phyloP scores from a whole-genome alignment of 179 eudicot genomes.

The Heliamphora pulchella region DNA sequence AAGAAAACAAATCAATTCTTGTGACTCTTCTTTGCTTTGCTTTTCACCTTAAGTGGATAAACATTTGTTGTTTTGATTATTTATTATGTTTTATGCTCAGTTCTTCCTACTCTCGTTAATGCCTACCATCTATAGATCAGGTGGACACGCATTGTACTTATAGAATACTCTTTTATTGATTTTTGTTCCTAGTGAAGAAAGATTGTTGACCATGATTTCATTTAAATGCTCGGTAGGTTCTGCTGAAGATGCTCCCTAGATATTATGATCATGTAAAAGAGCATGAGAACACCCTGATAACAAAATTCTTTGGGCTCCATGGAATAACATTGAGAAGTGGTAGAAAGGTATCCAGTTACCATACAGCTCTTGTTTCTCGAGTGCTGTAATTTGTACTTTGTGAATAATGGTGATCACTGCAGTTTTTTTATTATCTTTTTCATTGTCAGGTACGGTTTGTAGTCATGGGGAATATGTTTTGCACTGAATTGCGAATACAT shows the following conservation, averaged over 20 bases:
- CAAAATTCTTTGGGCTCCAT: slow-evolving; percentile 92
- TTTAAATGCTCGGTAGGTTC: slow-evolving; percentile 40
- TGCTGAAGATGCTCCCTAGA: slow-evolving; percentile 84
- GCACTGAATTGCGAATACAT: slow-evolving; percentile 85
- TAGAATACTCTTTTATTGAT: neutral
- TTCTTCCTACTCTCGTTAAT: no score
- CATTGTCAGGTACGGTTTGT: slow-evolving; percentile 73
- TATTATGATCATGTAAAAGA: slow-evolving; percentile 65
- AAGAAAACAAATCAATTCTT: no score
- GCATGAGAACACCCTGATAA: slow-evolving; percentile 80
- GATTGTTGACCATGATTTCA: neutral
- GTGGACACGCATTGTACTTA: neutral
- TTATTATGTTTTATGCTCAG: no score
- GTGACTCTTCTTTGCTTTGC: no score
- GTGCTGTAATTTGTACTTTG: neutral
- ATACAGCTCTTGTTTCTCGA: slow-evolving; percentile 18
- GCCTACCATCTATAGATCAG: neutral
- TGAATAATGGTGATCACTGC: neutral
- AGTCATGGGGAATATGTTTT: slow-evolving; percentile 98
- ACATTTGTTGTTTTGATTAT: no score
- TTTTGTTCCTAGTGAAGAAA: neutral
- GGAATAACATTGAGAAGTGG: slow-evolving; percentile 54
- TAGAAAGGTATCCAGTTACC: slow-evolving; percentile 53
- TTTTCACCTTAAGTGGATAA: no score
- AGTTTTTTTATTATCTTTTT: neutral